phyloP scores from a whole-genome alignment of 164 flowering plant species.

The Malania oleifera region DNA sequence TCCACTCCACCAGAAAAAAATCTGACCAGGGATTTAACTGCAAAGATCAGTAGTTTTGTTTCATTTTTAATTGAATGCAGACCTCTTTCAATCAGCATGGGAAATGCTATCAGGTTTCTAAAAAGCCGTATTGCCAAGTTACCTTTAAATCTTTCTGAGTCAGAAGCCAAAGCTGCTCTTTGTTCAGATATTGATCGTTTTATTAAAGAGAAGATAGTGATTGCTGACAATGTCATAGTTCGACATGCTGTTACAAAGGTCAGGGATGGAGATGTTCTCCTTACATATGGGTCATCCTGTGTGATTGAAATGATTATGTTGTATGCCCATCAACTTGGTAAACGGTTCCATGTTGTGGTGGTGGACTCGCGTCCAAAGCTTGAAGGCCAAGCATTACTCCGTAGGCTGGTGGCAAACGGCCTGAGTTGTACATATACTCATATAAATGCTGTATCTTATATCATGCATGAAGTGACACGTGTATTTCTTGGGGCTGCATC shows the following conservation, averaged over 20 bases:
- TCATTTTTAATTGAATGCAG: conserved; percentile 78
- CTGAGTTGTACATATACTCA: conserved; percentile 82
- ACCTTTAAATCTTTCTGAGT: conserved; percentile 60
- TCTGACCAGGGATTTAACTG: conserved; percentile 68
- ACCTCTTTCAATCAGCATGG: conserved; percentile 95
- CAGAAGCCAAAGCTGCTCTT: conserved; percentile 73
- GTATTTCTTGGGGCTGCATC: conserved; percentile 36
- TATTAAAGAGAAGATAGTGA: conserved; percentile 74
- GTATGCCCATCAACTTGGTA: conserved; percentile 86
- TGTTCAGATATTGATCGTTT: conserved; percentile 67
- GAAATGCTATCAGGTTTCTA: conserved; percentile 80
- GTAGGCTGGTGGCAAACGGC: conserved; percentile 72
- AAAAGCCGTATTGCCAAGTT: conserved; percentile 64
- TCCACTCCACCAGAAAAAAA: conserved; percentile 70
- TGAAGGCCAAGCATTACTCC: conserved; percentile 74
- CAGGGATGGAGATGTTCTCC: conserved; percentile 89
- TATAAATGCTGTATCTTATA: conserved; percentile 81
- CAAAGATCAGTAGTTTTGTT: conserved; percentile 69
- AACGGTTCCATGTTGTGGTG: conserved; percentile 74
- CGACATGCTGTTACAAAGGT: conserved; percentile 84
- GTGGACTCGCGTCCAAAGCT: conserved; percentile 94
- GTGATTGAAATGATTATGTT: conserved; percentile 79
- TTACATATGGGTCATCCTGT: conserved; percentile 74
- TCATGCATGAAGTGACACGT: conserved; percentile 54
- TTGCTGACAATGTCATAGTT: conserved; percentile 83